Evolutionary conservation across 2,329 filamentous ascomycete species (phyloP).

Genomic region (Cercospora zeae-maydis): DNA sequence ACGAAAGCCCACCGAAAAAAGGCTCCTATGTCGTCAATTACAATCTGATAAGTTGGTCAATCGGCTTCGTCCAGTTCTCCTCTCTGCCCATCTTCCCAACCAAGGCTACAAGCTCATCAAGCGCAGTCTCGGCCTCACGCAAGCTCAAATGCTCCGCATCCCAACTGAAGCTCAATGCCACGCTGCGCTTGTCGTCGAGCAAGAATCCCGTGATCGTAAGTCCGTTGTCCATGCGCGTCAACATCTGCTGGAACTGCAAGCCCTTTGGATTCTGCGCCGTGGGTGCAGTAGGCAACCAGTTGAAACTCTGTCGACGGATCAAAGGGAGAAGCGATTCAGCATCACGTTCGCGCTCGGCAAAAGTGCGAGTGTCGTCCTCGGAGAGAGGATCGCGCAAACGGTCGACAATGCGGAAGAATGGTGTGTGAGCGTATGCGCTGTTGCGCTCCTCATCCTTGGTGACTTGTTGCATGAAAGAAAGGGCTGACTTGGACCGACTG

Average conservation of each 20-base stretch:
- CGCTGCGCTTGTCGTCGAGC: constrained; percentile 32
- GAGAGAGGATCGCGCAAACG: constrained; percentile 31
- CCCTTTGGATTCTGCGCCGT: constrained; percentile 30
- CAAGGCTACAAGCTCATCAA: constrained; percentile 26
- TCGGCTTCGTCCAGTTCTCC: constrained; percentile 29
- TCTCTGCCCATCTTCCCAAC: constrained; percentile 30
- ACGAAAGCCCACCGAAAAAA: neutral
- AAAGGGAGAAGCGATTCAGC: constrained; percentile 31
- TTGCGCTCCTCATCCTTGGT: constrained; percentile 33
- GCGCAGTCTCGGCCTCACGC: constrained; percentile 29
- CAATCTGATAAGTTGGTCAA: constrained; percentile 29
- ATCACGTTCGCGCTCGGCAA: constrained; percentile 31
- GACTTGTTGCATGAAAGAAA: constrained; percentile 34
- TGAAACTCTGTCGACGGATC: constrained; percentile 35
- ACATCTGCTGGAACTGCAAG: constrained; percentile 32
- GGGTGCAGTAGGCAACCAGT: constrained; percentile 34
- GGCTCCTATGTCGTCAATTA: constrained; percentile 10
- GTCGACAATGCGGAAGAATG: constrained; percentile 34
- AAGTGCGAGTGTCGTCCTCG: constrained; percentile 30
- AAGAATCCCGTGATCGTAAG: constrained; percentile 35
- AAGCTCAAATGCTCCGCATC: constrained; percentile 34
- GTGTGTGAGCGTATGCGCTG: constrained; percentile 31
- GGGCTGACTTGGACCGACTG: constrained; percentile 23
- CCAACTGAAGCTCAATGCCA: constrained; percentile 33
- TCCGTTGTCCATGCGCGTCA: constrained; percentile 36